A percentile compares a stretch with the other conserved stretches of the same genome.
Conservation (phyloP, 495 filamentous ascomycete species). For the Chlorociboria aeruginascens region DNA sequence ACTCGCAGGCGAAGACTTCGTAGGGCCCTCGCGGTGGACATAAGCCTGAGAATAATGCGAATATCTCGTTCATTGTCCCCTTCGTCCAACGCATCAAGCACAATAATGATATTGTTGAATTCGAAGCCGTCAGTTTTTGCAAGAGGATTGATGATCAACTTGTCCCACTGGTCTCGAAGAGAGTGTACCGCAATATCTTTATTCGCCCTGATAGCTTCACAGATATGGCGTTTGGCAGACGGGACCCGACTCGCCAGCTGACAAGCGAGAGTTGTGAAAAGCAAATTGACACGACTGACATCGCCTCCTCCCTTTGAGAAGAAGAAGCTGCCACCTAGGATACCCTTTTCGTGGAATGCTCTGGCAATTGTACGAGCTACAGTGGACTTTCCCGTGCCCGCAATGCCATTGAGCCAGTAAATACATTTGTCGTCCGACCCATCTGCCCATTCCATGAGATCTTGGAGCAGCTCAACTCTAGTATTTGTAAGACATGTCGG, state of each 20-base stretch:
- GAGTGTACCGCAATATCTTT: constrained; percentile 7
- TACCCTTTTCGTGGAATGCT: background rate
- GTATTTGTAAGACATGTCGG: constrained; percentile 23
- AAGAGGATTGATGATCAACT: constrained; percentile 10
- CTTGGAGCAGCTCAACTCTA: constrained; percentile 21
- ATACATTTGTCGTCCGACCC: constrained; percentile 15
- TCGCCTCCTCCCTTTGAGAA: constrained; percentile 11
- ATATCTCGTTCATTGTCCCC: constrained; percentile 13
- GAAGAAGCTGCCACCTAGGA: no score
- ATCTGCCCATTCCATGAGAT: constrained; percentile 24
- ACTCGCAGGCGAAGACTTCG: constrained; percentile 6
- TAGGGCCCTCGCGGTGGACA: constrained; percentile 10
- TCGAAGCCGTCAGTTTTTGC: constrained; percentile 4
- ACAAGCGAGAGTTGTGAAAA: constrained; percentile 5
- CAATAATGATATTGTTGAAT: background rate
- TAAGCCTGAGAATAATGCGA: constrained; percentile 13
- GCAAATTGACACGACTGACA: constrained; percentile 11
- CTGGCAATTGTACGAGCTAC: constrained; percentile 7
- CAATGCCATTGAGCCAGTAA: constrained; percentile 34
- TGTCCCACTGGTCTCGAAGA: constrained; percentile 12
- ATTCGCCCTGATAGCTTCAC: constrained; percentile 6
- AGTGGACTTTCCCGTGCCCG: constrained; percentile 32
- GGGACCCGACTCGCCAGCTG: background rate
- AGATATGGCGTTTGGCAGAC: background rate
- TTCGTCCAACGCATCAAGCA: constrained; percentile 16